Evolutionary conservation across 2,329 filamentous ascomycete species (phyloP).

Genomic region (Colletotrichum sp.): DNA sequence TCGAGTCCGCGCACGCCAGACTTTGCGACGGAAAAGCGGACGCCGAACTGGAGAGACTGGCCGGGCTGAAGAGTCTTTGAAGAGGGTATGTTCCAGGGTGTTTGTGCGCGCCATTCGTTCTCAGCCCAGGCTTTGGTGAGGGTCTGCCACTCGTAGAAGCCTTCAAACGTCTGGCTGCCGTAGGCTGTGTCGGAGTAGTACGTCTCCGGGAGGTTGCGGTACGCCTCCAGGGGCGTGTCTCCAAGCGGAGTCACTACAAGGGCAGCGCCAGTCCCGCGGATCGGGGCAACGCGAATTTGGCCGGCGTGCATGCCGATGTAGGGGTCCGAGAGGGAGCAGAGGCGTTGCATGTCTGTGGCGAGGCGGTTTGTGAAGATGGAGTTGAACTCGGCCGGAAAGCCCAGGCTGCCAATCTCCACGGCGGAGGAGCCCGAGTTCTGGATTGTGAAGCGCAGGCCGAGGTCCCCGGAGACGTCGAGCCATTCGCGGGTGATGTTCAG

Average conservation of each 20-base stretch:
- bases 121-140: constrained; percentile 59
- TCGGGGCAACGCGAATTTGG: constrained; percentile 57
- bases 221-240: constrained; percentile 54
- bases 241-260: constrained; percentile 59
- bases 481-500: constrained; percentile 57
- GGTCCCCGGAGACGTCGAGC: constrained; percentile 51
- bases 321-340: constrained; percentile 62
- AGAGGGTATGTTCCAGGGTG: constrained; percentile 60
- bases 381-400: constrained; percentile 66
- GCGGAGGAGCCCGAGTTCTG: constrained; percentile 43
- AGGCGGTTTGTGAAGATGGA: constrained; percentile 62
- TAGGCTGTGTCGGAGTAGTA: constrained; percentile 46
- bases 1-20: constrained; percentile 53
- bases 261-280: constrained; percentile 55
- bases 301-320: constrained; percentile 65
- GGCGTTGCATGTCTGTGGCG: constrained; percentile 50
- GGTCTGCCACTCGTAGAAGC: constrained; percentile 65
- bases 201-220: constrained; percentile 55
- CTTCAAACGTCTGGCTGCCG: constrained; percentile 62
- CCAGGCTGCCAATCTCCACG: constrained; percentile 61
- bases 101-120: constrained; percentile 53
- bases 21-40: constrained; percentile 54
- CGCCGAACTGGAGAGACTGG: constrained; percentile 50
- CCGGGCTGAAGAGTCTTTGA: constrained; percentile 50
- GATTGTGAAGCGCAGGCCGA: constrained; percentile 57